These are phyloP conservation scores for Cladosporium sp. DNA, from an alignment of 2,329 filamentous ascomycete genomes.

Conservation along the genomic window DNA sequence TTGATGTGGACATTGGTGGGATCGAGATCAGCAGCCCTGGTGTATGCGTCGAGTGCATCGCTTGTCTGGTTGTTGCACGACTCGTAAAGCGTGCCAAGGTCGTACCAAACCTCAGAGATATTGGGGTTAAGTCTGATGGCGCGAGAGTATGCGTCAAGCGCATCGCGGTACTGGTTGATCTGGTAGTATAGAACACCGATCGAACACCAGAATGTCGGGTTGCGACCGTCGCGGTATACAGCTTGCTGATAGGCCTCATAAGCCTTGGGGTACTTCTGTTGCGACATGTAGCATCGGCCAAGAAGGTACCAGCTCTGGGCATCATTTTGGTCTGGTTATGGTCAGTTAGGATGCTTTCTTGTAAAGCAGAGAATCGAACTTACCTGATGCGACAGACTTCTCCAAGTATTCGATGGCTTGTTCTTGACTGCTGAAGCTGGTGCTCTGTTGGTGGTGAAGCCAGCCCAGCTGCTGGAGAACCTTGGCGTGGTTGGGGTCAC, in stretches of 20 bases:
- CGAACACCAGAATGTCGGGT: slow-evolving; percentile 99
- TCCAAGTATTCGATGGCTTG: slow-evolving; percentile 95
- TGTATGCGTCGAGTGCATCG: slow-evolving; percentile 93
- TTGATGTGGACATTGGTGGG: slow-evolving; percentile 94
- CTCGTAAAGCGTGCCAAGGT: slow-evolving; percentile 94
- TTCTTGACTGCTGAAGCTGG: slow-evolving; percentile 85
- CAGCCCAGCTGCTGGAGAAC: slow-evolving; percentile 96
- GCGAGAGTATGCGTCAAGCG: slow-evolving; percentile 92
- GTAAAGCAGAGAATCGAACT: slow-evolving; percentile 32
- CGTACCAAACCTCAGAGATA: slow-evolving; percentile 99
- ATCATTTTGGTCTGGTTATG: slow-evolving; percentile 72
- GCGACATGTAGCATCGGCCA: slow-evolving; percentile 97
- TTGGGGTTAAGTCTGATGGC: slow-evolving; percentile 95
- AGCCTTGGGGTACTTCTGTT: slow-evolving; percentile 97
- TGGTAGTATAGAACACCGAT: slow-evolving; percentile 99
- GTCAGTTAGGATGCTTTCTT: slow-evolving; percentile 20
- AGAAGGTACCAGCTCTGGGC: slow-evolving; percentile 98
- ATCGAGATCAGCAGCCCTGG: slow-evolving; percentile 89
- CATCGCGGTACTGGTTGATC: slow-evolving; percentile 98
- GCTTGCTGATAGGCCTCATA: slow-evolving; percentile 99
- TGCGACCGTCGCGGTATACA: slow-evolving; percentile 94
- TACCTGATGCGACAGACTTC: slow-evolving; percentile 90
- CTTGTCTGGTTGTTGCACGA: slow-evolving; percentile 98
- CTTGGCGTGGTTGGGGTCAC: slow-evolving; percentile 94
- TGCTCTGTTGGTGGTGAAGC: slow-evolving; percentile 95